phyloP scores from a whole-genome alignment of 1,284 basidiomycete species.

The Tylopilus sp. region DNA sequence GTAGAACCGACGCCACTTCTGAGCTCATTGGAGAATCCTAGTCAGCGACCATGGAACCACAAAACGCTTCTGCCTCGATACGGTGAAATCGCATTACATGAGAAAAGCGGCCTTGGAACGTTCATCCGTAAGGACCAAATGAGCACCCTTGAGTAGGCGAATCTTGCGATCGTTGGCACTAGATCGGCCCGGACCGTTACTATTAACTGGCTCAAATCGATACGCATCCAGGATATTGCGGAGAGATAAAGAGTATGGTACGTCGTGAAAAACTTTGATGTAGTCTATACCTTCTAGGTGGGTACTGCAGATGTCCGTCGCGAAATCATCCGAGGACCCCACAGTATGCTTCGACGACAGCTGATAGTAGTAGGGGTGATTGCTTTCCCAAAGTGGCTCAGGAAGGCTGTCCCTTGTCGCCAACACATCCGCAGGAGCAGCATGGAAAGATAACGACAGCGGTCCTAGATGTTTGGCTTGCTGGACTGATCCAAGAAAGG shows the following conservation, averaged over 20 bases:
- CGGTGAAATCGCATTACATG: conserved; percentile 35
- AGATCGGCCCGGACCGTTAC: conserved; percentile 21
- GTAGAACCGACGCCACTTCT: conserved; percentile 18
- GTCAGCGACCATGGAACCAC: conserved; percentile 7
- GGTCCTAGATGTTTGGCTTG: conserved; percentile 41
- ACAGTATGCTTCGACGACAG: conserved; percentile 5
- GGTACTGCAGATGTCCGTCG: conserved; percentile 15
- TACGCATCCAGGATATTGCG: conserved; percentile 53
- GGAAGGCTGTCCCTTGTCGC: conserved; percentile 11
- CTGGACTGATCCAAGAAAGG: conserved; percentile 44
- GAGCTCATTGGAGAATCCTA: conserved; percentile 19
- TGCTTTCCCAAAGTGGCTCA: conserved; percentile 22
- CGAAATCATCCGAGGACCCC: conserved; percentile 10
- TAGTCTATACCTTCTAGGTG: conserved; percentile 42
- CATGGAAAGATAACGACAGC: conserved; percentile 51
- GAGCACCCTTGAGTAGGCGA: conserved; percentile 31
- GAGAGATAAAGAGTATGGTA: conserved; percentile 43
- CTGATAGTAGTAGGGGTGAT: conserved; percentile 14
- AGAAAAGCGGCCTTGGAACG: conserved; percentile 40
- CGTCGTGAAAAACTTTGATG: conserved; percentile 61
- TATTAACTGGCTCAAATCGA: conserved; percentile 15
- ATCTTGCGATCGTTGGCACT: conserved; percentile 31
- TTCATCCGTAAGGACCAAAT: conserved; percentile 44
- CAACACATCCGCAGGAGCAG: conserved; percentile 24
- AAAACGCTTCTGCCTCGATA: conserved; percentile 20